These are phyloP conservation scores for Cladosporium halotolerans DNA, from an alignment of 2,329 filamentous ascomycete genomes.

Conservation along the genomic window DNA sequence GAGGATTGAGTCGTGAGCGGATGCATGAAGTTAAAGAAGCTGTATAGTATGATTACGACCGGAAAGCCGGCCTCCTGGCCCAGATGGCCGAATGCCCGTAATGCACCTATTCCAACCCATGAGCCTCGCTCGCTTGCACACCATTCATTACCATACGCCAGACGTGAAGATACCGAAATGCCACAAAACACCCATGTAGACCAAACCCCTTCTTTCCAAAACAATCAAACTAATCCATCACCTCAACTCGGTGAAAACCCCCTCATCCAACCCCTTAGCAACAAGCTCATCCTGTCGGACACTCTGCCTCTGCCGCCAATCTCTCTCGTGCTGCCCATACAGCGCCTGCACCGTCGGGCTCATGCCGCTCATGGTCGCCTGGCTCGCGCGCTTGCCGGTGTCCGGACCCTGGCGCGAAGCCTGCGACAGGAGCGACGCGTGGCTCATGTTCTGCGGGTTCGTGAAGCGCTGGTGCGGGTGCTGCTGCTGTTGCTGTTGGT, in stretches of 20 bases:
- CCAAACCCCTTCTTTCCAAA: no score
- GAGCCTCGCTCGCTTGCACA: no score
- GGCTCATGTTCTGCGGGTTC: neutral
- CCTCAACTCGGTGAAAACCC: conserved; percentile 8
- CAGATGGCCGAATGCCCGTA: no score
- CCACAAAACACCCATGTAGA: no score
- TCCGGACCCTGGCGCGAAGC: conserved; percentile 3
- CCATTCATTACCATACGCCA: no score
- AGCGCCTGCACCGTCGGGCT: conserved; percentile 10
- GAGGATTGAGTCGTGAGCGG: neutral
- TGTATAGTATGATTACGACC: neutral
- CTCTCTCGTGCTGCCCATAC: conserved; percentile 11
- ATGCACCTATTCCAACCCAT: no score
- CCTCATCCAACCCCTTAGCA: conserved; percentile 9
- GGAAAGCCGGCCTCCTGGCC: no score
- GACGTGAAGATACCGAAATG: no score
- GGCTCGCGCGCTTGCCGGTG: neutral
- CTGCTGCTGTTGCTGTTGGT: conserved; percentile 7
- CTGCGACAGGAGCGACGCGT: neutral
- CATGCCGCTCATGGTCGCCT: conserved; percentile 9
- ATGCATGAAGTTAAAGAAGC: neutral
- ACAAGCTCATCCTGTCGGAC: conserved; percentile 10
- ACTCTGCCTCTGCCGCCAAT: conserved; percentile 9
- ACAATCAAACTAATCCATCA: neutral
- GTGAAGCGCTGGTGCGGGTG: neutral